Evolutionary conservation across 495 filamentous ascomycete species (phyloP).

Genomic region (Thermochaetoides thermophila): DNA sequence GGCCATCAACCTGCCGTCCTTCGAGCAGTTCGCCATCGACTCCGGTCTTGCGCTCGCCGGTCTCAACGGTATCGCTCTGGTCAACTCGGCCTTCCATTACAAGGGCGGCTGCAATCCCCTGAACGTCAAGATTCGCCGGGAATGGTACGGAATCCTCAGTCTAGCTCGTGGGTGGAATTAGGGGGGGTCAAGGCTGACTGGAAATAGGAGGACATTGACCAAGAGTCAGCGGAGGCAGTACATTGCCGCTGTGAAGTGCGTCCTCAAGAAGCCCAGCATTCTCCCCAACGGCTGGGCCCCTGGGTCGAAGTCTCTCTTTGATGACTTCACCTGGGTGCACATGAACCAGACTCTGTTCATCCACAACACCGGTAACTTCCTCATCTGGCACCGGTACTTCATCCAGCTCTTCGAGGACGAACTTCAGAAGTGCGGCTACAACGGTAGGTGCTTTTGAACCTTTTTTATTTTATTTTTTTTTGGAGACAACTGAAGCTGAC

Average conservation of each 20-base stretch:
- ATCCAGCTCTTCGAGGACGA: conserved; percentile 47
- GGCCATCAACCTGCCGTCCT: conserved; percentile 7
- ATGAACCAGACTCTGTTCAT: conserved; percentile 45
- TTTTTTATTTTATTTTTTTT: too few species aligned
- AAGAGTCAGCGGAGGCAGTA: conserved; percentile 38
- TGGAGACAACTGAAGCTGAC: too few species aligned
- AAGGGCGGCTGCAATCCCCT: conserved; percentile 6
- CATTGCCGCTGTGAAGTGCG: conserved; percentile 51
- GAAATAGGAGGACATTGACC: conserved; percentile 36
- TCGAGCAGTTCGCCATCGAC: conserved; percentile 12
- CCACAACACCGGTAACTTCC: conserved; percentile 51
- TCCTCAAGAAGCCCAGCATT: conserved; percentile 37
- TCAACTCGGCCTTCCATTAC: conserved; percentile 6
- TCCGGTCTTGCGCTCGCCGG: conserved; percentile 11
- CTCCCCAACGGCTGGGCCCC: conserved; percentile 15
- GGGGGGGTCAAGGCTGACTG: too few species aligned
- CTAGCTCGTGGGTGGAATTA: too few species aligned
- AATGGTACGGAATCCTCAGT: conserved; percentile 10
- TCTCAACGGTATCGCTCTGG: conserved; percentile 11
- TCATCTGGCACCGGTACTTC: conserved; percentile 60
- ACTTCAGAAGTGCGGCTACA: conserved; percentile 57
- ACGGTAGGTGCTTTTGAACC: too few species aligned
- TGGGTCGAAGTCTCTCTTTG: conserved; percentile 23
- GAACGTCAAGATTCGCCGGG: conserved; percentile 17
- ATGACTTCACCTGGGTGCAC: conserved; percentile 58